These are phyloP conservation scores for Chaetomidium leptoderma DNA, from an alignment of 495 filamentous ascomycete genomes.

Conservation along the genomic window DNA sequence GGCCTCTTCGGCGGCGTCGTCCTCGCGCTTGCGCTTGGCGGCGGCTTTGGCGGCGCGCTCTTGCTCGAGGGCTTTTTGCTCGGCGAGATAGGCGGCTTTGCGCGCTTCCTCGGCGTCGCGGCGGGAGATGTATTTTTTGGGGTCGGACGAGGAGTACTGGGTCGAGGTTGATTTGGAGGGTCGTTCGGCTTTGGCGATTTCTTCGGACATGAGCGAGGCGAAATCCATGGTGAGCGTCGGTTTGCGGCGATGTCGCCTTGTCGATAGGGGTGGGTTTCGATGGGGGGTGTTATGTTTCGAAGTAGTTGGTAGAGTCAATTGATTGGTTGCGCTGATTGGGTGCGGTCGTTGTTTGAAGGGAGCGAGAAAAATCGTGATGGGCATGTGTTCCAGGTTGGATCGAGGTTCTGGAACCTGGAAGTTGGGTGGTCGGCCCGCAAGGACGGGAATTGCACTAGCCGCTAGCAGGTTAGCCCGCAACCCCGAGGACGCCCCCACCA, in stretches of 20 bases:
- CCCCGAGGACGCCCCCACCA: neutral
- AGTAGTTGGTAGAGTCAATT: neutral
- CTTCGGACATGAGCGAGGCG: slow-evolving; percentile 80
- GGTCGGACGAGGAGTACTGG: no score
- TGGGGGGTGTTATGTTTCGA: neutral
- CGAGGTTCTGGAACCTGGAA: slow-evolving; percentile 1
- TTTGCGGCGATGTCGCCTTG: neutral
- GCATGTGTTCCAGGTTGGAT: neutral
- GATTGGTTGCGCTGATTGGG: neutral
- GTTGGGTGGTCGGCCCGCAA: neutral
- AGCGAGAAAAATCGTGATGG: no score
- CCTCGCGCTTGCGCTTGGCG: slow-evolving; percentile 85
- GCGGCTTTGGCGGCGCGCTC: slow-evolving; percentile 62
- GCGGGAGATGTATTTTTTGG: slow-evolving; percentile 77
- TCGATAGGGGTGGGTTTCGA: neutral
- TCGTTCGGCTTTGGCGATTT: slow-evolving; percentile 74
- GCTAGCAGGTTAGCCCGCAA: neutral
- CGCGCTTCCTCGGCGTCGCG: slow-evolving; percentile 82
- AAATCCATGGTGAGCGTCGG: slow-evolving; percentile 69
- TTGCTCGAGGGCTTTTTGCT: slow-evolving; percentile 64
- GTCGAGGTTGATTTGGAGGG: slow-evolving; percentile 21
- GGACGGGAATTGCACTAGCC: no score
- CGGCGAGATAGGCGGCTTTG: slow-evolving; percentile 70
- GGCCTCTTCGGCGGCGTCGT: slow-evolving; percentile 68
- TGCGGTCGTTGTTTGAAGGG: neutral